Evolutionary conservation across 2,329 filamentous ascomycete genomes (phyloP).

Genomic region (Diaporthe nobilis): DNA sequence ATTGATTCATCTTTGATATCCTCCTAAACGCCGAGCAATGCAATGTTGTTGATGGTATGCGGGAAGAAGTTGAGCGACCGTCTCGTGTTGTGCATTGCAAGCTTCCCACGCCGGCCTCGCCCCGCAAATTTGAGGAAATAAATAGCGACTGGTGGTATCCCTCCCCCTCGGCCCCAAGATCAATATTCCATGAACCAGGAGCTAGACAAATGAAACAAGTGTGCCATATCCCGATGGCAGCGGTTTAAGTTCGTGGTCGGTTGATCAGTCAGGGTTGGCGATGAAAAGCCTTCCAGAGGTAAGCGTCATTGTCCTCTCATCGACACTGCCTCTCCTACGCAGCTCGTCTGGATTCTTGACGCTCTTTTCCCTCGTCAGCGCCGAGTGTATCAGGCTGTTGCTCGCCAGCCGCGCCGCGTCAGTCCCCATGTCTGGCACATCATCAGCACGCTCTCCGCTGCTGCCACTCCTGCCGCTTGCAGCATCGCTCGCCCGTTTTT

Average conservation of each 20-base stretch:
- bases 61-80: slow-evolving; percentile 30
- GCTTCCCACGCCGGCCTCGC: slow-evolving; percentile 21
- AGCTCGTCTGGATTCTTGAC: slow-evolving; percentile 80
- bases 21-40: slow-evolving; percentile 43
- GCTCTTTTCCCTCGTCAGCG: slow-evolving; percentile 75
- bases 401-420: slow-evolving; percentile 65
- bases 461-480: slow-evolving; percentile 68
- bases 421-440: slow-evolving; percentile 67
- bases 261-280: slow-evolving; percentile 80
- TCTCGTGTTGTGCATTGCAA: slow-evolving; percentile 32
- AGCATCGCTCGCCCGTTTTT: slow-evolving; percentile 55
- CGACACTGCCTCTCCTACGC: slow-evolving; percentile 83
- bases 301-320: slow-evolving; percentile 85
- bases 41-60: slow-evolving; percentile 36
- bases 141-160: slow-evolving; percentile 38
- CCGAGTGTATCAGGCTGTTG: slow-evolving; percentile 71
- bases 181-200: slow-evolving; percentile 27
- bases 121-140: background rate
- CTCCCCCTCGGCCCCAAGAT: slow-evolving; percentile 7
- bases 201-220: slow-evolving; percentile 32
- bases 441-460: slow-evolving; percentile 73
- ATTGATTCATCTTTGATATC: slow-evolving; percentile 31
- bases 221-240: background rate
- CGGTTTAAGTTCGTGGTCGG: background rate
- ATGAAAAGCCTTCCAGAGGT: slow-evolving; percentile 82